Conservation (phyloP, 306 rosid genomes). For the Sindora glabra region DNA sequence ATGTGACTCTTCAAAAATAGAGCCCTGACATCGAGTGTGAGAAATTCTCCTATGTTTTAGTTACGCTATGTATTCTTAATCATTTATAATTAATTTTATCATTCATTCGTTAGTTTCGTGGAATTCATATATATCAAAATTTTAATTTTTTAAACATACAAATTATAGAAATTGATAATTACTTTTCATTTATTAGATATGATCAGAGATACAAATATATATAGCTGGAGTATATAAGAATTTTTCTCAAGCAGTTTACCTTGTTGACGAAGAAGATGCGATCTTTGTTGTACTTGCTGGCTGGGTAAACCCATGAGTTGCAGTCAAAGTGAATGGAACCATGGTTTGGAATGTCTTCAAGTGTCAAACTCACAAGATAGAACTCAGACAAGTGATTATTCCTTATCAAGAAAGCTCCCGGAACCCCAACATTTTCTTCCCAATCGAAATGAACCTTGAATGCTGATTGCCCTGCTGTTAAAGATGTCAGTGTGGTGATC, state of each 20-base stretch:
- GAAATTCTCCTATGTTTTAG: too few species aligned
- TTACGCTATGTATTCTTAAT: too few species aligned
- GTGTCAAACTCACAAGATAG: constrained; percentile 48
- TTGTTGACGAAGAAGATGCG: constrained; percentile 65
- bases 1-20: too few species aligned
- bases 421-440: constrained; percentile 39
- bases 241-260: constrained; percentile 22
- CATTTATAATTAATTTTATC: too few species aligned
- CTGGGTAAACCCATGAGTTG: constrained; percentile 68
- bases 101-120: too few species aligned
- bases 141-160: too few species aligned
- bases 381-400: constrained; percentile 46
- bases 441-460: constrained; percentile 43
- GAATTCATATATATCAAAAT: too few species aligned
- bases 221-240: too few species aligned
- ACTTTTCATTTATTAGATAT: too few species aligned
- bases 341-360: constrained; percentile 41
- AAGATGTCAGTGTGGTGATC: constrained; percentile 24
- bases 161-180: too few species aligned
- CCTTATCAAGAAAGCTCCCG: constrained; percentile 47
- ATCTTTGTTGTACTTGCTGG: constrained; percentile 1
- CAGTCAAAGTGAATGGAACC: constrained; percentile 42
- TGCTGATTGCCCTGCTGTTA: constrained; percentile 34
- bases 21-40: too few species aligned
- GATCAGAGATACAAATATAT: too few species aligned